Evolutionary conservation across 176 grass and related monocot species (phyloP), one percentile per base, ranked within the genome.

Genomic region (Canna indica): DNA sequence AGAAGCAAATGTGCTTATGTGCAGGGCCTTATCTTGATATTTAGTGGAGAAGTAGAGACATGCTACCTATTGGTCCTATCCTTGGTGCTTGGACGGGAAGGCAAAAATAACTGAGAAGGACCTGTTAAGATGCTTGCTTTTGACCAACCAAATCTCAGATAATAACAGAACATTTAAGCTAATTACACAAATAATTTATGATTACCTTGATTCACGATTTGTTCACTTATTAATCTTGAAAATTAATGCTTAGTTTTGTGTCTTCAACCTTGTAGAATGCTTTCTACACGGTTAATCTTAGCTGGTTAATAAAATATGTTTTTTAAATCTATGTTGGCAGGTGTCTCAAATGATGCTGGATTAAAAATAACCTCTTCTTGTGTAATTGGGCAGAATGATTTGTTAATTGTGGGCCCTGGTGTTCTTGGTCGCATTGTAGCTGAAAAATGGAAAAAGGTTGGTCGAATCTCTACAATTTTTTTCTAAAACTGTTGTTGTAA

Each of bases 381-480:
- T 58, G 5, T 76, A 76, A 73, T 83, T 81, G 77, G 77, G 18
- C 45, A 83, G 68, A 85, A 87, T 77, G 84, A 97, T 87, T 48
- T 92, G 63, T 73, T 97, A 47, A 92, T 96, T 77, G 84, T 96
- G 27, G 93, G 88, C 12, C 88, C 88, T 52, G 93, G 93, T 75
- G 88, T 96, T 63, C 93, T 96, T 66, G 93, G 88, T n/a, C 81
- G 84, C 48, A 80, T 96, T 57, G 80, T 96, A 45, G 93, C 93
- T 39, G 69, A 90, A 44, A 90, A 87, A 44, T 96, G 93, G 93
- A 69, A 76, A 71, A 73, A 92, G 79, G 88, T 96, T 29, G 59
- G 42, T 30, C 26, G 64, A 30, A 73, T 59, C 29, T 1, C 7
- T 46, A 29, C 25, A 31, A 48, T 4, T 20, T 8, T 8, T 20